phyloP scores from a whole-genome alignment of 2,329 filamentous ascomycete species.

The Teratosphaeria destructans region DNA sequence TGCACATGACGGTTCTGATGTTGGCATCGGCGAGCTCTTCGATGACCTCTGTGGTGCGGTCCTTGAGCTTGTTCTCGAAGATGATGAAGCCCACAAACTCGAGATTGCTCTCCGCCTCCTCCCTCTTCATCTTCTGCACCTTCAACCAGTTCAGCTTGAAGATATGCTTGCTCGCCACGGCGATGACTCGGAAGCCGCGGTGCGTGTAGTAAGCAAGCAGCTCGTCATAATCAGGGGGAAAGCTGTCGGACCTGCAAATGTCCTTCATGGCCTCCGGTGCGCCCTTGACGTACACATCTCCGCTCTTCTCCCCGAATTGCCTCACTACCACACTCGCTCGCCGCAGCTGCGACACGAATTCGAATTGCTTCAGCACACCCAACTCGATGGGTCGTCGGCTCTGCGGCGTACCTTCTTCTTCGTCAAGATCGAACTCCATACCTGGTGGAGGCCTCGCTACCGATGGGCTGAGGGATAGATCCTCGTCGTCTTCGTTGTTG shows the following conservation, averaged over 20 bases:
- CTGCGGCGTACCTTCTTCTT: constrained; percentile 33
- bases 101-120: constrained; percentile 72
- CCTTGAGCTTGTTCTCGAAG: constrained; percentile 97
- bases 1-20: constrained; percentile 91
- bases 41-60: constrained; percentile 69
- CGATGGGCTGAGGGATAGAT: constrained; percentile 69
- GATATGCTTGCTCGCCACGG: constrained; percentile 81
- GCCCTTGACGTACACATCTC: constrained; percentile 87
- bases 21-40: constrained; percentile 71
- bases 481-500: constrained; percentile 58
- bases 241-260: constrained; percentile 74
- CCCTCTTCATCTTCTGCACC: constrained; percentile 82
- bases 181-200: constrained; percentile 91
- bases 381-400: constrained; percentile 59
- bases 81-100: constrained; percentile 94
- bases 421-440: constrained; percentile 47
- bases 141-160: constrained; percentile 86
- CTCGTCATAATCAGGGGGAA: constrained; percentile 84
- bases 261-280: constrained; percentile 94
- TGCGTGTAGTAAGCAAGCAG: constrained; percentile 86
- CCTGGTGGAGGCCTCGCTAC: constrained; percentile 69
- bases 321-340: constrained; percentile 88
- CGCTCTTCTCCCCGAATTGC: constrained; percentile 74
- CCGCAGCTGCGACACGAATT: constrained; percentile 87
- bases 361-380: constrained; percentile 81